Conservation (phyloP, 176 grass and related monocot genomes). For the Carex myosuroides region DNA sequence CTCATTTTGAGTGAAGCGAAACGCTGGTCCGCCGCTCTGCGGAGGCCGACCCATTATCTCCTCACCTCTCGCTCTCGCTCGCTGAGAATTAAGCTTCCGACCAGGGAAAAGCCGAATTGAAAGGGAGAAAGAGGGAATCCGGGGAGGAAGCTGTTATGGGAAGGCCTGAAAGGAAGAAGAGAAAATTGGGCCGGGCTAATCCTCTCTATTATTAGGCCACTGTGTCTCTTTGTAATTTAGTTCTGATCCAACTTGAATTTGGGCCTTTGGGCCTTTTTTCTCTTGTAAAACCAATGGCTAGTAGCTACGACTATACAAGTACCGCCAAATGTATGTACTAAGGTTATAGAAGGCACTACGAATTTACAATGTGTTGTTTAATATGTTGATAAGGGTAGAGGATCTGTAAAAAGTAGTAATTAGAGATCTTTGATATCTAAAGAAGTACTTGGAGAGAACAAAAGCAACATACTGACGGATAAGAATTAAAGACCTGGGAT, state of each 20-base stretch:
- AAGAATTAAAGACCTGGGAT: neutral
- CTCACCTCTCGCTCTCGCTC: neutral
- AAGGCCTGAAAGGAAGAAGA: neutral
- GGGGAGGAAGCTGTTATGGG: neutral
- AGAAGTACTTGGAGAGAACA: neutral
- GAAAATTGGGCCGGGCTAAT: neutral
- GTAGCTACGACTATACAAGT: too few species aligned
- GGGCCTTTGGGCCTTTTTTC: neutral
- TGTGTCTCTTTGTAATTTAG: neutral
- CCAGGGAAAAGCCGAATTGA: neutral
- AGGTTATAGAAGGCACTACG: neutral
- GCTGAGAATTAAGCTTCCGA: neutral
- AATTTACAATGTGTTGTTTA: neutral
- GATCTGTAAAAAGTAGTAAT: neutral
- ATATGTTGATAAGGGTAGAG: neutral
- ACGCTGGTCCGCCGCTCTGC: constrained; percentile 53
- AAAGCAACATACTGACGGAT: neutral
- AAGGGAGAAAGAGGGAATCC: neutral
- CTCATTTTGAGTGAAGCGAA: constrained; percentile 83
- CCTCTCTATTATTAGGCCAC: neutral
- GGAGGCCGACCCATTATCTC: constrained; percentile 67
- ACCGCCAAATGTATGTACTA: too few species aligned
- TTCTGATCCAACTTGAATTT: neutral
- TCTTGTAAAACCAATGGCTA: neutral
- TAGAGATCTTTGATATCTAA: neutral